Conservation (phyloP, 305 asterid genomes). For the Solanum aculeatissimum region DNA sequence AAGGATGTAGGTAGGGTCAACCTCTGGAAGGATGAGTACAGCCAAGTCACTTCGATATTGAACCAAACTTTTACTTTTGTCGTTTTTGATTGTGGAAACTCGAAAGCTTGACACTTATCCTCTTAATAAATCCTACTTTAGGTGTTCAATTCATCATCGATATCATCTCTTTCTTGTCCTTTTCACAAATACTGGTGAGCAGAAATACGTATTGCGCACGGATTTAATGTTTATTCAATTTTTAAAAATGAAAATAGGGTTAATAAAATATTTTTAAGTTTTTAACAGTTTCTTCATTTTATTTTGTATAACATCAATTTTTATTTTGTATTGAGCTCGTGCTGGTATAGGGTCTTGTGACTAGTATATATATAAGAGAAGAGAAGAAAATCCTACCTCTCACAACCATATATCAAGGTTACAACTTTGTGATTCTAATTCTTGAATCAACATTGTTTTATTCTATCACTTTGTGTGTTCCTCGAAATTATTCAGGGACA, state of each 20-base stretch:
- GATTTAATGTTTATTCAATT: not conserved
- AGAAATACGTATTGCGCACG: not conserved
- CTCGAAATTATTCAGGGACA: not conserved
- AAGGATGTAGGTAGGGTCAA: not conserved
- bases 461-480: not conserved
- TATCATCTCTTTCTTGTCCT: not conserved
- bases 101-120: not conserved
- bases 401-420: not conserved
- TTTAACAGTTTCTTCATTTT: not conserved
- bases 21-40: not conserved
- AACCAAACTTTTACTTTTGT: not conserved
- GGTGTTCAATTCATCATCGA: not conserved
- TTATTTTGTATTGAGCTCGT: too few species aligned
- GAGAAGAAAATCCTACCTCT: not conserved
- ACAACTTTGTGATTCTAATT: not conserved
- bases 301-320: not conserved
- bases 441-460: not conserved
- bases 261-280: not conserved
- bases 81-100: not conserved
- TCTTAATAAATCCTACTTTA: not conserved
- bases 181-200: not conserved
- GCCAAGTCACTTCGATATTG: not conserved
- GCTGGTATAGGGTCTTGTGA: too few species aligned
- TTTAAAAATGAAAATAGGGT: not conserved
- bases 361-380: not conserved